These are phyloP conservation scores for Quercus tomentella DNA, from an alignment of 331 rosid genomes.

Conservation along the genomic window DNA sequence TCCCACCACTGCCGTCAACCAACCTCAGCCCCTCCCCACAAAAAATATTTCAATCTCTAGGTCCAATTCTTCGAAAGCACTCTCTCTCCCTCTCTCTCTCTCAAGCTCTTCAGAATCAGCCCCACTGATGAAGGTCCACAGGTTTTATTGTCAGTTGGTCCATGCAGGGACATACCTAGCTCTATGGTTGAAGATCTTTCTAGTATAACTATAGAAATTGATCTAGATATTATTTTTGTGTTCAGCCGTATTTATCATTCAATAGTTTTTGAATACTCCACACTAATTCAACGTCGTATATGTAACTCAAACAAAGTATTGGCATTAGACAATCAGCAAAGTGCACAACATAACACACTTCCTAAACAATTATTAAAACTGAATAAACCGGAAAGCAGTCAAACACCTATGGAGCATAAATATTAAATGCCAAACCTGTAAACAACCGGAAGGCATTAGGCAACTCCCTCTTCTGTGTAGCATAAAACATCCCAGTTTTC, in stretches of 20 bases:
- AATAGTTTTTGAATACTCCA: neutral
- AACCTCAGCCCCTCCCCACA: too few relatives aligned
- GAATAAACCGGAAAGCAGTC: neutral
- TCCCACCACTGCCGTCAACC: too few relatives aligned
- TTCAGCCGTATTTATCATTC: neutral
- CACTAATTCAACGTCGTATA: neutral
- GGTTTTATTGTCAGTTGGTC: too few relatives aligned
- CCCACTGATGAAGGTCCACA: too few relatives aligned
- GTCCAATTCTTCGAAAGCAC: too few relatives aligned
- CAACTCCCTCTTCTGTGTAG: conserved; percentile 80
- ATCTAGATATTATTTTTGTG: neutral
- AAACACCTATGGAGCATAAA: neutral
- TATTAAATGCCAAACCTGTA: conserved; percentile 45
- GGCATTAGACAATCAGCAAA: neutral
- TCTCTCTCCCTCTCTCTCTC: too few relatives aligned
- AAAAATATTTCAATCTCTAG: too few relatives aligned
- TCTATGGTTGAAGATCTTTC: neutral
- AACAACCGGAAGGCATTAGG: conserved; percentile 81
- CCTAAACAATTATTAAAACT: neutral
- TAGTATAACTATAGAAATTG: neutral
- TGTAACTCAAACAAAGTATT: neutral
- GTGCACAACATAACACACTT: neutral
- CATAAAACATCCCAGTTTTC: conserved; percentile 82
- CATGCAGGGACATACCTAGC: neutral
- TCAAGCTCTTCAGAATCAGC: too few relatives aligned